These are phyloP conservation scores for Epicoccum sorghinum DNA, from an alignment of 2,329 filamentous ascomycete species.

Conservation along the genomic window DNA sequence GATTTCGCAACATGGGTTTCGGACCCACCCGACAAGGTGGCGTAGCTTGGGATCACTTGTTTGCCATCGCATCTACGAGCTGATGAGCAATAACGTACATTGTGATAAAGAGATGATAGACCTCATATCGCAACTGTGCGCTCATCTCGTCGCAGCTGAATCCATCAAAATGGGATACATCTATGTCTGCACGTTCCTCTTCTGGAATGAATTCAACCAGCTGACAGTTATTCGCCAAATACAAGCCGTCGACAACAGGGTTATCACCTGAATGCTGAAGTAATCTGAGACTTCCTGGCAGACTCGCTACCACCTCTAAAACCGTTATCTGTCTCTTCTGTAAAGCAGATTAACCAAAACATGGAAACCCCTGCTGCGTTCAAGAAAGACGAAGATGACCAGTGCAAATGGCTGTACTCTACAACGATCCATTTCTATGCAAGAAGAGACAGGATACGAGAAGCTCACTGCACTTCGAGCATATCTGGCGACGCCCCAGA, in stretches of 20 bases:
- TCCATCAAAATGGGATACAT: too few species aligned
- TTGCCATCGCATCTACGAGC: not conserved
- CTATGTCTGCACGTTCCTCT: too few species aligned
- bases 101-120: too few species aligned
- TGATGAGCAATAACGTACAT: too few species aligned
- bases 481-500: not conserved
- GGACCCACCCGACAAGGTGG: not conserved
- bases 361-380: not conserved
- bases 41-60: not conserved
- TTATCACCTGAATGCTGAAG: too few species aligned
- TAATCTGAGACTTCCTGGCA: constrained; percentile 32
- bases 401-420: not conserved
- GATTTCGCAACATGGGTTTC: not conserved
- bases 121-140: too few species aligned
- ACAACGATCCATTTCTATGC: not conserved
- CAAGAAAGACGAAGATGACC: not conserved
- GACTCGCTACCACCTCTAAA: constrained; percentile 44
- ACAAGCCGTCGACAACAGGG: too few species aligned
- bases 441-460: not conserved
- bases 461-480: not conserved
- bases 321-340: constrained; percentile 14
- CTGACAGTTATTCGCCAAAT: too few species aligned
- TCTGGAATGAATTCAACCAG: too few species aligned
- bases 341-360: not conserved
- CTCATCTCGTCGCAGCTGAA: too few species aligned